phyloP scores from a whole-genome alignment of 1,139 yeast genomes.

The Debaryomyces nepalensis region DNA sequence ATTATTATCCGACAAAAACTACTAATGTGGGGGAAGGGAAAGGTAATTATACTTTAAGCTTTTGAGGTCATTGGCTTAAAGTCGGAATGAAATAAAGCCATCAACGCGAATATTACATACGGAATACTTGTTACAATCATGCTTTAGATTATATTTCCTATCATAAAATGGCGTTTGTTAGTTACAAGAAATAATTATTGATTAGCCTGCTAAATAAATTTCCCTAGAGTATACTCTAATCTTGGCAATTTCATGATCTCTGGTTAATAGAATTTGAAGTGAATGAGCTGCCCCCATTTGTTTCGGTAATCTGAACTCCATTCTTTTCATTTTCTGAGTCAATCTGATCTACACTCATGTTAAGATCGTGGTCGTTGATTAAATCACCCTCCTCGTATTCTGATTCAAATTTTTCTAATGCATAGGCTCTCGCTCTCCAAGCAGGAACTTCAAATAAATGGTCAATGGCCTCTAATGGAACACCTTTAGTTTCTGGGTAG shows the following conservation, averaged over 20 bases:
- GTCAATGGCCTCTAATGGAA: slow-evolving; percentile 49
- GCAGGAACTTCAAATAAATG: slow-evolving; percentile 43
- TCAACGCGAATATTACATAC: too few relatives aligned
- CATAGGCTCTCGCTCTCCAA: too few relatives aligned
- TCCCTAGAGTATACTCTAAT: background rate
- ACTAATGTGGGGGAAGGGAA: background rate
- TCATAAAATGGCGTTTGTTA: background rate
- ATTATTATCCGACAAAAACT: background rate
- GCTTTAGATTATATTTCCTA: too few relatives aligned
- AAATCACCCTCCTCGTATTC: too few relatives aligned
- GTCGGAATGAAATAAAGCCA: too few relatives aligned
- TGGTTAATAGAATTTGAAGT: background rate
- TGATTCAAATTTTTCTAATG: too few relatives aligned
- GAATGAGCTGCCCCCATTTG: background rate
- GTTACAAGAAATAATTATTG: background rate
- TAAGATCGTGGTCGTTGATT: slow-evolving; percentile 12
- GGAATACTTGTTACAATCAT: too few relatives aligned
- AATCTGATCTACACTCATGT: background rate
- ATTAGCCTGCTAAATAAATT: slow-evolving; percentile 5
- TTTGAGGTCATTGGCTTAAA: background rate
- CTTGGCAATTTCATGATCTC: background rate
- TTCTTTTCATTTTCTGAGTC: background rate
- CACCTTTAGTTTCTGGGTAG: slow-evolving; percentile 51
- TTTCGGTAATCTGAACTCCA: background rate
- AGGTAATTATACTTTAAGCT: background rate